Base-by-base conservation (phyloP, 192 early-diverging fungal species). In the Gryganskiella cystojenkinii region DNA sequence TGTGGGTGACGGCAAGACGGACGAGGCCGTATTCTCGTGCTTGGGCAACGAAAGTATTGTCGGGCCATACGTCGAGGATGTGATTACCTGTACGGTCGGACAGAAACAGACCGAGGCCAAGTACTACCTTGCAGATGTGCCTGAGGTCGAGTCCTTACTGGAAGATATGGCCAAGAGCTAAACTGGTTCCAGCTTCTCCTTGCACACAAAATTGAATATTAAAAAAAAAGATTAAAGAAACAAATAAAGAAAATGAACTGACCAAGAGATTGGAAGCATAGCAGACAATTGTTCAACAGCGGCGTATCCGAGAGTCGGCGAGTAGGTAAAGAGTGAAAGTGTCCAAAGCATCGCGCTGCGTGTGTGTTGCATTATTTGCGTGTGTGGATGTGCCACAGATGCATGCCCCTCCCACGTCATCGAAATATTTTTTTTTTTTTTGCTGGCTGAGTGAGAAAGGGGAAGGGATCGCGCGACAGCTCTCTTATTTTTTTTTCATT, bases 61-160 rank as follows among this genome's bases (percentile, higher is more conserved):
- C 9, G 64, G 67, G 0, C 71, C 76, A 1, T 67, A 83, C 33
- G 46, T 67, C 3, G 74, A 83, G 9, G 80, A 89, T 43, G 81
- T 88, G 57, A 89, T 95, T 57, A 96, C 95, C 28, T 89, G 90
- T 27, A 99, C 98, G 0, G 97, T 99, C 4, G 98, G 97, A 9
- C 95, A 96, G 81, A 99, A 99, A 71, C 92, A 92, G 75, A 98
- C 96, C 0, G 94, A 96, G 56, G 97, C 98, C 19, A 86, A 87
- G 70, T 94, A 87, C 79, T 98, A 92, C 52, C 82, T 98, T 70
- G 93, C 92, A 4, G 85, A 89, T 59, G 90, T 93, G 19, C 70
- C 64, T 9, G 79, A 86, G 35, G 86, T 88, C 10, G 79, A 86
- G 52, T 76, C 59, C 27, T 51, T 88, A 37, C 46, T 88, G 17